Percentiles rank a stretch among this genome's conserved stretches.
These are phyloP conservation scores for Tylopilus microsporus DNA, from an alignment of 1,284 basidiomycete genomes.

Conservation along the genomic window DNA sequence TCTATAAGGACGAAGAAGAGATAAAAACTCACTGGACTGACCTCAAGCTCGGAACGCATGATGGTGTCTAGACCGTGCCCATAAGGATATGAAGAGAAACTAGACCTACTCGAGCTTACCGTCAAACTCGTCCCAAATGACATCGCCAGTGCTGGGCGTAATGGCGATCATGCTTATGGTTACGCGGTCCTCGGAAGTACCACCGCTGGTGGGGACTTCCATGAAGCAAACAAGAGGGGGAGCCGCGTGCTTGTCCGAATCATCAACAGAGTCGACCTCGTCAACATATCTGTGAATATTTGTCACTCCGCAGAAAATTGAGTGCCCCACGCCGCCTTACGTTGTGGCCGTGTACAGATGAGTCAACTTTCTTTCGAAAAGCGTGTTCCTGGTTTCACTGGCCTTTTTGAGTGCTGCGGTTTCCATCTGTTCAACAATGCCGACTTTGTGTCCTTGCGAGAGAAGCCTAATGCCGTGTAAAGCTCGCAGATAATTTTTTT, in stretches of 20 bases:
- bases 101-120: slow-evolving; percentile 39
- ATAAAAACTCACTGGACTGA: slow-evolving; percentile 26
- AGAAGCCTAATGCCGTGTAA: slow-evolving; percentile 55
- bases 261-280: slow-evolving; percentile 64
- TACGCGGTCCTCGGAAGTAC: slow-evolving; percentile 54
- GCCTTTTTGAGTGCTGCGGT: slow-evolving; percentile 94
- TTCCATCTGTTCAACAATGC: slow-evolving; percentile 88
- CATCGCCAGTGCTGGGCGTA: slow-evolving; percentile 83
- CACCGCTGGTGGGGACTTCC: slow-evolving; percentile 49
- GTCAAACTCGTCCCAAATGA: slow-evolving; percentile 88
- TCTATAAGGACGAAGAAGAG: slow-evolving; percentile 3
- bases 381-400: slow-evolving; percentile 74
- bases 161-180: slow-evolving; percentile 75
- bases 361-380: slow-evolving; percentile 79
- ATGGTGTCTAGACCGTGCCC: slow-evolving; percentile 51
- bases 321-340: slow-evolving; percentile 40
- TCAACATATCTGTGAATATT: slow-evolving; percentile 60
- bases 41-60: slow-evolving; percentile 86
- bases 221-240: slow-evolving; percentile 69
- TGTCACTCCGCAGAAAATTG: slow-evolving; percentile 1
- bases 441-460: slow-evolving; percentile 83
- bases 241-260: slow-evolving; percentile 49
- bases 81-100: slow-evolving; percentile 15
- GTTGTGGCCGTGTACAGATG: slow-evolving; percentile 86
- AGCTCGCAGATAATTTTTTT: background rate